Evolutionary conservation across 805 yeast species (phyloP), one percentile per base, ranked within the genome.

Genomic region (Suhomyces tanzawaensis): DNA sequence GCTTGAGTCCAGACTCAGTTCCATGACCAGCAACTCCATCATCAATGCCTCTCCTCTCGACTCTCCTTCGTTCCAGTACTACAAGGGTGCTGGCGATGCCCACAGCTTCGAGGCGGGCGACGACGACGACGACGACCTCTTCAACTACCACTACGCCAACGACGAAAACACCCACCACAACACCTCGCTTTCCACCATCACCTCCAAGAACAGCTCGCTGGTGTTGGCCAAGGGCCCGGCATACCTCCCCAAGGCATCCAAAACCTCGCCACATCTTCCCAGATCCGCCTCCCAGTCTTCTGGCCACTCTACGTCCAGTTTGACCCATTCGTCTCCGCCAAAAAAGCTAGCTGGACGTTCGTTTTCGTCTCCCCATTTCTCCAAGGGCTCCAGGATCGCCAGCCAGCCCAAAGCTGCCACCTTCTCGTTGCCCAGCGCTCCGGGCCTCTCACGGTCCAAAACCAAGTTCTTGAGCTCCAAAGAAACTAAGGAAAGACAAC

Each of bases 1-100:
- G 45, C 61, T 71, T 5, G 71, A 65, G 40, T 63, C 69, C 7
- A 54, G 72, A 22, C 53, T 64, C 34, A 66, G 69, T 49, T 61
- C 70, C 15, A 46, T 67, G 46, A 64, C 72, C 6, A 53, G 58
- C 37, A 43, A 53, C 43, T 51, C 58, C 13, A 41, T 52, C 12
- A 45, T 48, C 18, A 32, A 32, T 17, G 13, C 34, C 3, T 50
- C 60, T 11, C 48, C 52, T 3, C 38, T 43, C 41, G 51, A 46
- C 5, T 47, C 52, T 3, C 55, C 56, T n/a, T 29, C 45, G 2
- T 24, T 32, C 8, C 40, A 41, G 19, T 32, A 30, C 19, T 45
- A 39, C 26, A n/a, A 13, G 5, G 22, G 35, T n/a, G 14, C 30
- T 25, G 19, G 24, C 13, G 23, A 24, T 21, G 36, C 41, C 36